A percentile compares a stretch with the other conserved stretches of the same genome.
These are phyloP conservation scores for Candida peoriensis DNA, from an alignment of 805 yeast genomes.

Conservation along the genomic window DNA sequence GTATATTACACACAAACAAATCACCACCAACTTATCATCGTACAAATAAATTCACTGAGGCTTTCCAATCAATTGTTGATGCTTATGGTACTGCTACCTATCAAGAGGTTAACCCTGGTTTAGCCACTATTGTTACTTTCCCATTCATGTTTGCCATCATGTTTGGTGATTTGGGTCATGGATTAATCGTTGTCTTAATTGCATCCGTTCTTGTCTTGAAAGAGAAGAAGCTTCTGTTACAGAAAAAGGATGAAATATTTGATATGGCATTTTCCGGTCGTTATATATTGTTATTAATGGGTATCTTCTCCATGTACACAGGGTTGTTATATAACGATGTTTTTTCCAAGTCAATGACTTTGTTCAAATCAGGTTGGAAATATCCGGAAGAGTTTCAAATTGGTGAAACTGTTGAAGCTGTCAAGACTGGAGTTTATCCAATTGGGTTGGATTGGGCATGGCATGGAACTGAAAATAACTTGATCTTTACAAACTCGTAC, in stretches of 20 bases:
- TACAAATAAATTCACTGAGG: constrained; percentile 90
- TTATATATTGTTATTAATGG: constrained; percentile 88
- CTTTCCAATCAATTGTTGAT: constrained; percentile 91
- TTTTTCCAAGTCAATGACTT: constrained; percentile 84
- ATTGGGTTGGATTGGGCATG: constrained; percentile 91
- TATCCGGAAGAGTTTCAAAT: constrained; percentile 68
- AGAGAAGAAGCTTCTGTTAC: constrained; percentile 62
- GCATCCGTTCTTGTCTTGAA: constrained; percentile 67
- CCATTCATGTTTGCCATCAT: constrained; percentile 98
- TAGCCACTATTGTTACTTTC: constrained; percentile 91
- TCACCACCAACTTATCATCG: constrained; percentile 94
- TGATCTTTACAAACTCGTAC: constrained; percentile 89
- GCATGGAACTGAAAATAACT: constrained; percentile 95
- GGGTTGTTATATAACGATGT: constrained; percentile 92
- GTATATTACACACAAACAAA: constrained; percentile 65
- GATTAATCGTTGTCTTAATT: constrained; percentile 71
- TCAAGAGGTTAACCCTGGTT: constrained; percentile 93
- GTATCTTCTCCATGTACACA: constrained; percentile 90
- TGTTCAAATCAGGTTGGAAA: constrained; percentile 85
- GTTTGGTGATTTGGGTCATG: constrained; percentile 99
- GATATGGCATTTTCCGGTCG: constrained; percentile 96
- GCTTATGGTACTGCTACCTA: constrained; percentile 93
- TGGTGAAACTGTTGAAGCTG: constrained; percentile 69
- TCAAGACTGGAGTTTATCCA: constrained; percentile 62
- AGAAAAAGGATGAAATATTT: constrained; percentile 85